Conservation (phyloP, 2,329 filamentous ascomycete genomes). For the Orbilia oligospora region DNA sequence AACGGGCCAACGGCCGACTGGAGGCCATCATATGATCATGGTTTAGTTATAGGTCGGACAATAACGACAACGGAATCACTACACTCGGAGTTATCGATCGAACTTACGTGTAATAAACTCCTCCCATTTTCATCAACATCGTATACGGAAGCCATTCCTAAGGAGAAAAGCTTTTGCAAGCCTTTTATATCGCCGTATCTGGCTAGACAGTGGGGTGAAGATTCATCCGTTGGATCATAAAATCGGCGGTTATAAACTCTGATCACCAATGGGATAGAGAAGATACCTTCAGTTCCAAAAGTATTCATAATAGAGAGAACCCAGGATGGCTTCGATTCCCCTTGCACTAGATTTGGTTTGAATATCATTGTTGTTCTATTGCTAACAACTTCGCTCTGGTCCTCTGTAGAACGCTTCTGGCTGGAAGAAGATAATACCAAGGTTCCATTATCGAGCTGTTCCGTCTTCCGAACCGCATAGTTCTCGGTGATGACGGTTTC, state of each 20-base stretch:
- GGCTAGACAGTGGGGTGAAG: no score
- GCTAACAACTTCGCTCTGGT: conserved; percentile 21
- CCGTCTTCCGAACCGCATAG: no score
- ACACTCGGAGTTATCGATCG: neutral
- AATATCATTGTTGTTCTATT: conserved; percentile 24
- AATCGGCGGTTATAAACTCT: conserved; percentile 37
- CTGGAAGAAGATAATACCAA: conserved; percentile 27
- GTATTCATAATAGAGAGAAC: no score
- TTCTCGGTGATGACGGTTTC: no score
- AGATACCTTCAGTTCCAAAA: no score
- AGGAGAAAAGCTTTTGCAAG: conserved; percentile 19
- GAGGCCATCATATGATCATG: neutral
- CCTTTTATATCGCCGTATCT: neutral
- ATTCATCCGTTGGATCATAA: neutral
- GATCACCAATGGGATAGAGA: conserved; percentile 36
- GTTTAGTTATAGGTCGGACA: neutral
- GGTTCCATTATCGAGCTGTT: conserved; percentile 20
- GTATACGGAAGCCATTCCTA: conserved; percentile 29
- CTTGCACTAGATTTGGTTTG: conserved; percentile 12
- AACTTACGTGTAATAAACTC: conserved; percentile 51
- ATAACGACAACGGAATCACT: no score
- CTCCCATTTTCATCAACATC: conserved; percentile 30
- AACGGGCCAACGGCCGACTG: neutral
- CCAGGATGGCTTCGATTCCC: conserved; percentile 21
- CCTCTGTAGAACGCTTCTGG: conserved; percentile 16